Conservation (phyloP, 176 grass and related monocot species). For the Neostapfia colusana region DNA sequence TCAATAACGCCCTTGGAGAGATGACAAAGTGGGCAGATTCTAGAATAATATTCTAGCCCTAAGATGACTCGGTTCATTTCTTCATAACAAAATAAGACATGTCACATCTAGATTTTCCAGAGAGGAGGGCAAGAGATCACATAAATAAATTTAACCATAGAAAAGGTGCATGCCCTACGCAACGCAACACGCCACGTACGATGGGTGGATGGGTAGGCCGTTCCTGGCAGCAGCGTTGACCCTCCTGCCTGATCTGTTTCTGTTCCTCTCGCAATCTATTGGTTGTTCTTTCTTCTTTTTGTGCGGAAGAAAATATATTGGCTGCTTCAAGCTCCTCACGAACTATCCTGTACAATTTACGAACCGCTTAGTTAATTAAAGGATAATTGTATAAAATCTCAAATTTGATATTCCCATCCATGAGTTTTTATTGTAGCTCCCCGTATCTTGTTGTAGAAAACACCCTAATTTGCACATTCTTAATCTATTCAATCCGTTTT, state of each 20-base stretch:
- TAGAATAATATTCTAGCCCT: background rate
- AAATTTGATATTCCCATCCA: too few relatives aligned
- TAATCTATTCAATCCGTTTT: too few relatives aligned
- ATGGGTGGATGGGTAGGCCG: background rate
- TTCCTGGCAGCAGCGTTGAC: constrained; percentile 42
- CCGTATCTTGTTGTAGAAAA: too few relatives aligned
- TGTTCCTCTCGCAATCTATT: background rate
- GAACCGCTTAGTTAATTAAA: background rate
- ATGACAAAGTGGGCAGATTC: background rate
- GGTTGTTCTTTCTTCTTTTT: background rate
- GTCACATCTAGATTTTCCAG: constrained; percentile 18
- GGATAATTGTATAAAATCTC: too few relatives aligned
- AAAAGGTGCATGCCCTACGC: constrained; percentile 7
- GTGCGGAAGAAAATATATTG: background rate
- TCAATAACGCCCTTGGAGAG: background rate
- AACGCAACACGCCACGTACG: constrained; percentile 14
- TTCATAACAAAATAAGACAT: constrained; percentile 15
- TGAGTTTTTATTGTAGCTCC: too few relatives aligned
- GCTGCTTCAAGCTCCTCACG: constrained; percentile 6
- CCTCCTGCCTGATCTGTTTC: background rate
- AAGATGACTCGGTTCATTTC: constrained; percentile 9
- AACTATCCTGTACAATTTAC: background rate
- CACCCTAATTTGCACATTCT: too few relatives aligned
- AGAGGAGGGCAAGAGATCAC: background rate
- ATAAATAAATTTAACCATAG: background rate